Conservation (phyloP, 2,329 filamentous ascomycete genomes). For the Balansia obtecta region DNA sequence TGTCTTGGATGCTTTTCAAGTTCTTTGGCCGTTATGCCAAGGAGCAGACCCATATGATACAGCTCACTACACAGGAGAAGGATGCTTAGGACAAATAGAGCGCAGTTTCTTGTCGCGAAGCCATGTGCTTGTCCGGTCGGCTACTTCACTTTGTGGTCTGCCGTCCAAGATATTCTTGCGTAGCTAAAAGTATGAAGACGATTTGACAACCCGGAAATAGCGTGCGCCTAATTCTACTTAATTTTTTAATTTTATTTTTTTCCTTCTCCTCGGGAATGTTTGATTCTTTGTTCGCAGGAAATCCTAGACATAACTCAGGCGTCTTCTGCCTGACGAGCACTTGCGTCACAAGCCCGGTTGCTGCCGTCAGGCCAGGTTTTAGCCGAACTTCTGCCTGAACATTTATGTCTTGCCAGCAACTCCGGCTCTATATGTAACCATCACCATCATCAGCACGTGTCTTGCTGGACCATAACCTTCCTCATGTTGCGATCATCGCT, state of each 20-base stretch:
- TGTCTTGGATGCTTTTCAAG: neutral
- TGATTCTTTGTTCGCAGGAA: no score
- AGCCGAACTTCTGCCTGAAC: constrained; percentile 34
- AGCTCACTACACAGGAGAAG: neutral
- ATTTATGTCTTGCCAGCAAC: constrained; percentile 26
- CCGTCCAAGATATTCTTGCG: no score
- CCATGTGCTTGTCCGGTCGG: no score
- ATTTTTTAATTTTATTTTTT: no score
- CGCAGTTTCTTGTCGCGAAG: no score
- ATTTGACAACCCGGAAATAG: no score
- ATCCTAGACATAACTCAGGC: no score
- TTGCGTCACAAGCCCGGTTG: constrained; percentile 24
- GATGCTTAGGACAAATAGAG: no score
- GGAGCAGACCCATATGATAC: neutral
- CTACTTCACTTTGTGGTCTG: no score
- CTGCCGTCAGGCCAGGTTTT: constrained; percentile 19
- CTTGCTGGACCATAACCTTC: constrained; percentile 34
- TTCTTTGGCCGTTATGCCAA: neutral
- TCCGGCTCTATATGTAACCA: constrained; percentile 6
- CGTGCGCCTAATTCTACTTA: no score
- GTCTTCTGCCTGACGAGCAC: neutral
- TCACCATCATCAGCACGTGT: constrained; percentile 20
- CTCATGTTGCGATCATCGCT: constrained; percentile 59
- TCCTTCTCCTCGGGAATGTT: no score
- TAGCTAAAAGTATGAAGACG: no score